Base-by-base conservation (phyloP, 345 rosid species). In the Eucalyptus viminalis region DNA sequence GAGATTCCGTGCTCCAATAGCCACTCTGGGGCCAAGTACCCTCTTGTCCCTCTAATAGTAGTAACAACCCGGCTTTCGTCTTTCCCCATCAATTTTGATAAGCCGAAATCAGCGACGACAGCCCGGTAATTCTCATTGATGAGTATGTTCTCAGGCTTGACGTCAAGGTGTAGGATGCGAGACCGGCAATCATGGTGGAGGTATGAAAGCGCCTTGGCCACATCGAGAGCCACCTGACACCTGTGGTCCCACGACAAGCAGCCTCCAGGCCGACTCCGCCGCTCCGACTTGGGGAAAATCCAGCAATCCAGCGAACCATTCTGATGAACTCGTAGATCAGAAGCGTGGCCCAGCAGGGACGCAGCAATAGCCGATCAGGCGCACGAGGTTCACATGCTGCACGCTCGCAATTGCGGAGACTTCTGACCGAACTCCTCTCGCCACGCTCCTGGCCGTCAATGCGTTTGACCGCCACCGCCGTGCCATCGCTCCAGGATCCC, bases 11-110 rank as follows among this genome's bases (percentile, higher is more conserved):
- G 90, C 24, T 92, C 96, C 65, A 96, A 62, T 83, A 98, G 93
- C 98, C 97, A 96, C 88, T 96, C 97, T 0, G 98, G 98, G 5
- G 97, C 98, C 89, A 96, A 88, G 69, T 96, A 96, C 7, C 97
- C 97, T 58, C 92, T 91, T 5, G 98, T 96, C 5, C 98, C 98
- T 5, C 97, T 91, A n/a, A 95, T 92, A 22, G 95, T 95, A 3
- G 98, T 95, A 6, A 95, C 25, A 4, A 94, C 92, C 86, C 91
- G 53, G 67, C 98, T 96, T 90, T 96, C 93, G 15, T 96, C 98
- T 92, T 90, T 93, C 25, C 92, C 92, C 89, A 95, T 91, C 9
- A 96, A 87, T 92, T 93, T 94, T 2, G 98, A 96, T n/a, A 96
- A 92, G 9, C 98, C 98, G 25, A 96, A 96, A 91, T 96, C 97